A percentile compares a stretch with the other conserved stretches of the same genome.
Evolutionary conservation across 2,329 filamentous ascomycete genomes (phyloP).

Genomic region (Fusarium incarnatum): DNA sequence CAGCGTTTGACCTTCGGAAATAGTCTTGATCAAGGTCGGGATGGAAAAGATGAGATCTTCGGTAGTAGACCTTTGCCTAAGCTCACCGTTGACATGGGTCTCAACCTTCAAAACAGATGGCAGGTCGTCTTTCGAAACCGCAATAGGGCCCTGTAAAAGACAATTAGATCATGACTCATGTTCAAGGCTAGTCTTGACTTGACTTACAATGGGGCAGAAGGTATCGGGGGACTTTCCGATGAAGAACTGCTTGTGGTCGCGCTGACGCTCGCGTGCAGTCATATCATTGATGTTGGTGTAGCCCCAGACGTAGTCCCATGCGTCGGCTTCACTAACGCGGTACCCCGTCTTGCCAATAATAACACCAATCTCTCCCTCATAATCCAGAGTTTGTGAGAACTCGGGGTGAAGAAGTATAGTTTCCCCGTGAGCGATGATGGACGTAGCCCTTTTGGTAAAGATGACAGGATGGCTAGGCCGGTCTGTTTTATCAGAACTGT

Average conservation of each 20-base stretch:
- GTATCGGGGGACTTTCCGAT: conserved; percentile 68
- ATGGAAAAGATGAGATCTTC: conserved; percentile 61
- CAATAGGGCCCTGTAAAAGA: not conserved
- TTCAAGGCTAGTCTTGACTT: not conserved
- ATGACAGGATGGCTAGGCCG: conserved; percentile 65
- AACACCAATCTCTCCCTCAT: conserved; percentile 68
- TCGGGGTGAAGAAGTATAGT: conserved; percentile 58
- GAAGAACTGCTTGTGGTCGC: conserved; percentile 70
- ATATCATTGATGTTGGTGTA: conserved; percentile 68
- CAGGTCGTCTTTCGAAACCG: conserved; percentile 42
- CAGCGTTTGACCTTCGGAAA: conserved; percentile 58
- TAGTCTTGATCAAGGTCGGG: conserved; percentile 54
- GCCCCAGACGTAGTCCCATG: conserved; percentile 65
- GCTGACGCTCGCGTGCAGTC: conserved; percentile 62
- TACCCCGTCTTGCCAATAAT: conserved; percentile 64
- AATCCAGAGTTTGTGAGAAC: conserved; percentile 64
- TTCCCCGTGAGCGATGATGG: conserved; percentile 62
- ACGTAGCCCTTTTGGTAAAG: conserved; percentile 66
- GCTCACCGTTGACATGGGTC: conserved; percentile 60
- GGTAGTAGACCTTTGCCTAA: conserved; percentile 58
- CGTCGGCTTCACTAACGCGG: conserved; percentile 56
- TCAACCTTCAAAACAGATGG: conserved; percentile 55
- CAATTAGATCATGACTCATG: not conserved
- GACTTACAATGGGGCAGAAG: conserved; percentile 64
- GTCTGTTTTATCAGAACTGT: conserved; percentile 65